Evolutionary conservation across 345 rosid genomes (phyloP).

Genomic region (Lepidium aucheri): DNA sequence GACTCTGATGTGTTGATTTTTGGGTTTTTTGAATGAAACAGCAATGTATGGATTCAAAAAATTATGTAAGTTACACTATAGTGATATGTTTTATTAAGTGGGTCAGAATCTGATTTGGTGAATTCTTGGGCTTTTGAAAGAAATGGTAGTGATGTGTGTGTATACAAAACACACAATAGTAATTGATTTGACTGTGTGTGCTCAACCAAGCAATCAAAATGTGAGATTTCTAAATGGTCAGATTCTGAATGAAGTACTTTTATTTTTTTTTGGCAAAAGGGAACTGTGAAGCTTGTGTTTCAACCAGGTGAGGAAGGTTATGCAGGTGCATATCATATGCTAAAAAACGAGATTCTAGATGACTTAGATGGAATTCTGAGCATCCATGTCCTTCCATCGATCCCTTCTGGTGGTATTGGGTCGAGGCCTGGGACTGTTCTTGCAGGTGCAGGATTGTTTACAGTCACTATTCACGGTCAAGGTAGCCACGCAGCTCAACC

Average conservation of each 20-base stretch:
- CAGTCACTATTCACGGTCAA: constrained; percentile 46
- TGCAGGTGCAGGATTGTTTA: constrained; percentile 53
- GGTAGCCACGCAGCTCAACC: constrained; percentile 63
- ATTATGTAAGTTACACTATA: background rate
- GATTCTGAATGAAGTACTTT: background rate
- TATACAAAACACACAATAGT: background rate
- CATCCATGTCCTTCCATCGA: constrained; percentile 47
- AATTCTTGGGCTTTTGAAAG: background rate
- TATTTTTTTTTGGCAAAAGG: constrained; percentile 22
- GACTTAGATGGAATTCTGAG: constrained; percentile 49
- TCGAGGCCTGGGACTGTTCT: constrained; percentile 54
- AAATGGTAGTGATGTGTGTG: background rate
- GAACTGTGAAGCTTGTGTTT: constrained; percentile 68
- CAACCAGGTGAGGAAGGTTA: constrained; percentile 81
- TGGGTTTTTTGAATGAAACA: background rate
- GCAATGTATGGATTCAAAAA: background rate
- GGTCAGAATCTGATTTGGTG: background rate
- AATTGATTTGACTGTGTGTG: background rate
- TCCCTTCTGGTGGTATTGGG: constrained; percentile 42
- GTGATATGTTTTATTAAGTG: background rate
- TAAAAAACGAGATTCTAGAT: constrained; percentile 46
- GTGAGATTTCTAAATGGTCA: background rate
- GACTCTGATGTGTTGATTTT: background rate
- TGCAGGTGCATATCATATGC: constrained; percentile 62
- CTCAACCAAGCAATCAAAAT: background rate